Evolutionary conservation across 1,284 basidiomycete species (phyloP).

Genomic region (Trametes pubescens): DNA sequence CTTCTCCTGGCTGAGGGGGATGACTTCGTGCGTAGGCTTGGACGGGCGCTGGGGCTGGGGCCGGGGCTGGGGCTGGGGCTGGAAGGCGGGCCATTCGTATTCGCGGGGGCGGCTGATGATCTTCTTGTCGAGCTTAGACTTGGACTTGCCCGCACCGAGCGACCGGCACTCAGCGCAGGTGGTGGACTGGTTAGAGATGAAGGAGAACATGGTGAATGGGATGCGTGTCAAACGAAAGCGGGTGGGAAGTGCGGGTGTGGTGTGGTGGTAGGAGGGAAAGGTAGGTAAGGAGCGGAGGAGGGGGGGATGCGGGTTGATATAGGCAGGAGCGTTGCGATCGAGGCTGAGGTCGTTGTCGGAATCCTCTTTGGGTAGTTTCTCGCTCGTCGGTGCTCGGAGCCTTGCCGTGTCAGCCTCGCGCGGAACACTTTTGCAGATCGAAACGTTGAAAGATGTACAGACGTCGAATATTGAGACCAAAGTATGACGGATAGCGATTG

Average conservation of each 20-base stretch:
- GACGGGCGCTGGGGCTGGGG: background rate
- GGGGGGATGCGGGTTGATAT: background rate
- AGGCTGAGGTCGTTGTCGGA: background rate
- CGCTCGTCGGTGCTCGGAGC: background rate
- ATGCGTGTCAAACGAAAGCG: background rate
- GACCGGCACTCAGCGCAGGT: constrained; percentile 1
- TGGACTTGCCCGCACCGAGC: background rate
- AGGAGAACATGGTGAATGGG: background rate
- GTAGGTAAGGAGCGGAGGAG: background rate
- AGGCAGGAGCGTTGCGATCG: background rate
- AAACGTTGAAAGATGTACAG: too few relatives aligned
- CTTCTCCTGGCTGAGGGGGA: background rate
- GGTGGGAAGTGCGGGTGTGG: background rate
- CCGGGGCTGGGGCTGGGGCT: background rate
- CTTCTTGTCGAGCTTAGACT: constrained; percentile 1
- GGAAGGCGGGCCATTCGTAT: constrained; percentile 1
- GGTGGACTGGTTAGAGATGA: background rate
- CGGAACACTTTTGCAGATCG: too few relatives aligned
- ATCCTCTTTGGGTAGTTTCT: background rate
- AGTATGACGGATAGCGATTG: too few relatives aligned
- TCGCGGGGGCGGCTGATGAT: background rate
- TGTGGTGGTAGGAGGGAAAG: background rate
- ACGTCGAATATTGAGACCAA: too few relatives aligned
- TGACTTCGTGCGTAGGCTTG: background rate
- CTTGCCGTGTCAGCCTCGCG: background rate